Evolutionary conservation across 495 filamentous ascomycete genomes (phyloP).

Genomic region (Penicillium macrosclerotiorum): DNA sequence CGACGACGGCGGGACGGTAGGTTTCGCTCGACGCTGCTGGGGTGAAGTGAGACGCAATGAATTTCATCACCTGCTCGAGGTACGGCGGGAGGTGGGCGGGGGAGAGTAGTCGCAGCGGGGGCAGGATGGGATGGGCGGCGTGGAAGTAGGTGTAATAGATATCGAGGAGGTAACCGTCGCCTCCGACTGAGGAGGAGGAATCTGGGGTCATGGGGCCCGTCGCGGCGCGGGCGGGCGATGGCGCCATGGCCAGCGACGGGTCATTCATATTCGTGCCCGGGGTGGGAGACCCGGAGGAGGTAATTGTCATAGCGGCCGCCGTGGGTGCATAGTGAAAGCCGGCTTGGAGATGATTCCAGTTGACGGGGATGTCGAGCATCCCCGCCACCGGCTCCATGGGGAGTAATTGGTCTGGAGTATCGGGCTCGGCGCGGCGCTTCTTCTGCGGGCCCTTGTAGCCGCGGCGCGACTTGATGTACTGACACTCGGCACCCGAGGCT

Average conservation of each 20-base stretch:
- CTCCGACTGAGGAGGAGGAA: constrained; percentile 31
- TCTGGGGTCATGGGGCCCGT: constrained; percentile 42
- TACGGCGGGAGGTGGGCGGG: constrained; percentile 30
- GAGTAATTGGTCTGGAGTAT: constrained; percentile 30
- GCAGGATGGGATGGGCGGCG: constrained; percentile 44
- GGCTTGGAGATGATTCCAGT: constrained; percentile 31
- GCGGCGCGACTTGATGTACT: constrained; percentile 47
- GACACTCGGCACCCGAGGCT: constrained; percentile 32
- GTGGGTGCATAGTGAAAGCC: constrained; percentile 25
- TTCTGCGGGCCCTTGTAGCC: constrained; percentile 49
- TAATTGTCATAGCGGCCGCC: constrained; percentile 21
- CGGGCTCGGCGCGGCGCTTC: constrained; percentile 43
- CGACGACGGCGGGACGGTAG: constrained; percentile 39
- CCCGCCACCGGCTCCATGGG: constrained; percentile 20
- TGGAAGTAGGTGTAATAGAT: constrained; percentile 49
- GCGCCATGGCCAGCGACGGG: constrained; percentile 13
- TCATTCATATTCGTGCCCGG: constrained; percentile 31
- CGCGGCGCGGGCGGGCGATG: constrained; percentile 12
- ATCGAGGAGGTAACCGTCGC: constrained; percentile 46
- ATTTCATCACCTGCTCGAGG: constrained; percentile 48
- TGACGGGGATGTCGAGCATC: constrained; percentile 25
- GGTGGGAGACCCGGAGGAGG: constrained; percentile 25
- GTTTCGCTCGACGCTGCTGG: constrained; percentile 37
- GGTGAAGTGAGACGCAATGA: constrained; percentile 46
- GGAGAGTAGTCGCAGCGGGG: constrained; percentile 32